Percentiles rank a stretch among this genome's conserved stretches.
Evolutionary conservation across 1,139 yeast genomes (phyloP).

Genomic region (Yarrowia galli): DNA sequence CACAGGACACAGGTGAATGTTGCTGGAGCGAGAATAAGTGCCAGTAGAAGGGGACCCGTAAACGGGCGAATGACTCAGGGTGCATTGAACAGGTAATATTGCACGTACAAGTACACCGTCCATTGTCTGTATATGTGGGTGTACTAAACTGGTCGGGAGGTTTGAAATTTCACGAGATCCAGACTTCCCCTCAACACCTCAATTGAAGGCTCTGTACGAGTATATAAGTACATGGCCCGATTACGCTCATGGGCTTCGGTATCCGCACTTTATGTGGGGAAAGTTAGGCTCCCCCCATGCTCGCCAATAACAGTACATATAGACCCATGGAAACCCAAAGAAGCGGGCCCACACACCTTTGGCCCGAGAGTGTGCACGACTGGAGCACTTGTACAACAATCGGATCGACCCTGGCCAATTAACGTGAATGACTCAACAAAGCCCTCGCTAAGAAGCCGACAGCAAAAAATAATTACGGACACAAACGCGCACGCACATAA

Average conservation of each 20-base stretch:
- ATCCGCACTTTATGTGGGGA: slow-evolving; percentile 15
- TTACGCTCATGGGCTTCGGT: not conserved
- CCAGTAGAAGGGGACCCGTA: too few relatives aligned
- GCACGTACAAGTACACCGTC: not conserved
- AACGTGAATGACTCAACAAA: not conserved
- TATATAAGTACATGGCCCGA: too few relatives aligned
- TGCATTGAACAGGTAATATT: not conserved
- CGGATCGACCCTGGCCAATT: not conserved
- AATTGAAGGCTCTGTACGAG: not conserved
- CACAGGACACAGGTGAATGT: not conserved
- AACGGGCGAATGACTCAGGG: not conserved
- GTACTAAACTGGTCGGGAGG: not conserved
- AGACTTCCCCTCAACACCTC: not conserved
- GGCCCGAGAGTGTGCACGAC: too few relatives aligned
- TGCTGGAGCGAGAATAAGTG: not conserved
- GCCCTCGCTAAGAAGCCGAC: too few relatives aligned
- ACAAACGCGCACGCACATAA: too few relatives aligned
- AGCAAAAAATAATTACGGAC: too few relatives aligned
- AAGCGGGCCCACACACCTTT: not conserved
- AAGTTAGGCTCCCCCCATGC: slow-evolving; percentile 15
- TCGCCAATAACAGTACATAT: slow-evolving; percentile 16
- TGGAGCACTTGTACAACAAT: not conserved
- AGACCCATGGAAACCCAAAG: slow-evolving; percentile 37
- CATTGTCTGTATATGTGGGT: not conserved
- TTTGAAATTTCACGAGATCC: not conserved